Evolutionary conservation across 225 moss, liverwort and hornwort species (phyloP), one percentile per base, ranked within the genome.

Genomic region (Rhytidiadelphus loreus): DNA sequence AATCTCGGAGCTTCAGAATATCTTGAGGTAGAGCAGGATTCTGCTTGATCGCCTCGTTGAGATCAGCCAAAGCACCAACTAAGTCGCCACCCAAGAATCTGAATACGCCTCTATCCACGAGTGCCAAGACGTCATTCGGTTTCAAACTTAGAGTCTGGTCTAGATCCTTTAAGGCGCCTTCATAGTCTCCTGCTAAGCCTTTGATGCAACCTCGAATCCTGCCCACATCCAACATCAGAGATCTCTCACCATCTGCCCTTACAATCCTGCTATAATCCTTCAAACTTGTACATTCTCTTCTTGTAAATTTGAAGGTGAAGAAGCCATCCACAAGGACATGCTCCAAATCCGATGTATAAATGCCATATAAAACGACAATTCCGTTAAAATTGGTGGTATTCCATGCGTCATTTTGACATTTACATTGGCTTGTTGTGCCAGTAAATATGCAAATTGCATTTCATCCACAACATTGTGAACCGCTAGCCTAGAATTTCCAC

Each of bases 171-270:
- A 94, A 90, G 72, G 86, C 87, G 30, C 80, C 85, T 60, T 88
- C 86, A 60, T 94, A 93, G 44, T 94, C 88, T 61, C 90, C 93
- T 57, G 87, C 89, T 78, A 94, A 85, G 20, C 94, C 93, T 90
- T 91, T 93, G 53, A 94, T 93, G 89, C 94, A 94, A 88, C 94
- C 94, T 62, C 94, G 91, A 88, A 94, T 90, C 89, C 94, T 94
- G 93, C 52, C 64, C 93, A 87, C 86, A 84, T 44, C 19, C 80
- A 73, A 48, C 50, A n/a, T 35, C 71, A 91, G 33, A 64, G 55
- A 32, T 25, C 30, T 75, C 53, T 87, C 29, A 90, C 43, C 76
- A 56, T 48, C 53, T 68, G 46, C 30, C 52, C 23, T 79, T 74
- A 53, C 13, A 52, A 59, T 46, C 46, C 39, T 62, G 21, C 60